These are phyloP conservation scores for Zhuliangozyma blackwelliae DNA, from an alignment of 1,139 yeast genomes.

Conservation along the genomic window DNA sequence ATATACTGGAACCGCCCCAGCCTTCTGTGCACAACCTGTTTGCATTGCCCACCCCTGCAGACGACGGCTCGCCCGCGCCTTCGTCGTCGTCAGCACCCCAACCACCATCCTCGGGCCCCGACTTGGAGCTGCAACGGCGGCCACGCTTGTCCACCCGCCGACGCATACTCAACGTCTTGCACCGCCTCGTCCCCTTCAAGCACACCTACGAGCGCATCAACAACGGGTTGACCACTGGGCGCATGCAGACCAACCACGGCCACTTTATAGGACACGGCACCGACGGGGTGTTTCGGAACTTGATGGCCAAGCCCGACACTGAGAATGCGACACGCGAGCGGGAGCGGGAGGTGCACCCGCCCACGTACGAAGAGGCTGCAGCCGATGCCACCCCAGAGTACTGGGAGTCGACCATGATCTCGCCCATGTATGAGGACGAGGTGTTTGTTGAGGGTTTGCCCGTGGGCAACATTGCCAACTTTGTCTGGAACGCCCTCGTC, in stretches of 20 bases:
- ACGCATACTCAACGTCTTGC: constrained; percentile 29
- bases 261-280: constrained; percentile 52
- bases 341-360: constrained; percentile 59
- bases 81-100: too few species aligned
- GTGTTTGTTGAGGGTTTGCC: constrained; percentile 94
- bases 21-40: too few species aligned
- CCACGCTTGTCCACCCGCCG: constrained; percentile 22
- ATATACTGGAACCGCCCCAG: too few species aligned
- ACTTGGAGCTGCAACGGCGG: constrained; percentile 11
- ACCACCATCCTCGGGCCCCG: neutral
- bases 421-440: constrained; percentile 82
- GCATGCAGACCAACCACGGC: constrained; percentile 43
- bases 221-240: constrained; percentile 41
- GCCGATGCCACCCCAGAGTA: constrained; percentile 95
- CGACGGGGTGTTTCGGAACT: constrained; percentile 91
- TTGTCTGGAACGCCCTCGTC: constrained; percentile 85
- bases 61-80: too few species aligned
- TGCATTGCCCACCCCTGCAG: too few species aligned
- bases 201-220: constrained; percentile 44
- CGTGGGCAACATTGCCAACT: constrained; percentile 86
- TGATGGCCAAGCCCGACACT: constrained; percentile 79
- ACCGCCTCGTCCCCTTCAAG: constrained; percentile 34
- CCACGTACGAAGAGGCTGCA: constrained; percentile 92
- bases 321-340: constrained; percentile 28
- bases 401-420: constrained; percentile 87